Evolutionary conservation across 2,329 filamentous ascomycete species (phyloP), one percentile per base, ranked within the genome.

Genomic region (Hymenoscyphus infarciens): DNA sequence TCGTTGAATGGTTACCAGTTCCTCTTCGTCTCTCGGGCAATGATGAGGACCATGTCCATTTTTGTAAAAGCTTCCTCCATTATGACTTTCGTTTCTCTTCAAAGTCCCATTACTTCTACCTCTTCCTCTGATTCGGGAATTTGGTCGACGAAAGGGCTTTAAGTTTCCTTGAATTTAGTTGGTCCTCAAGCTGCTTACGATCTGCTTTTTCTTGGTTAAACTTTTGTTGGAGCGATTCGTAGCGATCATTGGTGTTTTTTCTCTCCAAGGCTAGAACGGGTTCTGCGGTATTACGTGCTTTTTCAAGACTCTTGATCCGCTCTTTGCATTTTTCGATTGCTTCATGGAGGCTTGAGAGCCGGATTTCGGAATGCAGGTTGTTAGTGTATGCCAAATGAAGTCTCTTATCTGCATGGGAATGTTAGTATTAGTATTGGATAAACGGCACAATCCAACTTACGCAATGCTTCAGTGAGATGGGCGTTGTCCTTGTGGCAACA

Each of bases 401-500:
- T 25, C 19, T 52, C 45, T 52, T 52, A 22, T 52, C 45, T 52
- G 10, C 7, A 13, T 49, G 25, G 19, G 25, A 52, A 25, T 13
- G 10, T 52, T 52, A 52, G 45, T 13, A 25, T 25, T n/a, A 52
- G n/a, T 25, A 52, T 52, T 5, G 45, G 19, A 25, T 11, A 4
- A 0, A 13, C 1, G 19, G 10, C 19, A 52, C 11, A 22, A 4
- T 25, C 22, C 19, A 45, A 33, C 63, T 69, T 72, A 67, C 80
- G 78, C 70, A 77, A 72, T 8, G 72, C 67, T 35, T 72, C 67
- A 2, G 72, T 72, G 39, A 77, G 56, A n/a, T 69, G 68, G 0
- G 69, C 65, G 45, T 65, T 71, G 57, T 76, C 74, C 66, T 77
- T 80, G 39, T 74, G 73, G 68, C 80, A 82, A 67, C 79, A 81